phyloP scores from a whole-genome alignment of 1,284 basidiomycete species.

The Thecaphora thlaspeos region DNA sequence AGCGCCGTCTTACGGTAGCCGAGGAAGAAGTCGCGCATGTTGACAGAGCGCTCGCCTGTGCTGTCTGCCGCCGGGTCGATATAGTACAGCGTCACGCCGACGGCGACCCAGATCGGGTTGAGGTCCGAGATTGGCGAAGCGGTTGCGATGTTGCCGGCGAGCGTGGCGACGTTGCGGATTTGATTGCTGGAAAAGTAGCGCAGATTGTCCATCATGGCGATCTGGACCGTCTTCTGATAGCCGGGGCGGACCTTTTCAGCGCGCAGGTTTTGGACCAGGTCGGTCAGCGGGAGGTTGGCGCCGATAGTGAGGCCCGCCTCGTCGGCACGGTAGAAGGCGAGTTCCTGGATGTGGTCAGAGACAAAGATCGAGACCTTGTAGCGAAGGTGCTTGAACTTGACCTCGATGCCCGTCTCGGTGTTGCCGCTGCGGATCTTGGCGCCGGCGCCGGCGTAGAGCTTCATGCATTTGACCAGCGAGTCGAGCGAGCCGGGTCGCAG shows the following conservation, averaged over 20 bases:
- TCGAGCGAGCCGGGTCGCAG: slow-evolving; percentile 42
- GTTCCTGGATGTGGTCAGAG: slow-evolving; percentile 43
- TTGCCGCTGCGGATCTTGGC: slow-evolving; percentile 49
- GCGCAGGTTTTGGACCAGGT: slow-evolving; percentile 30
- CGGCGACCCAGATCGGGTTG: slow-evolving; percentile 59
- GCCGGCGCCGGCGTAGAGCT: slow-evolving; percentile 23
- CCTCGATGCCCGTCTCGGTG: slow-evolving; percentile 49
- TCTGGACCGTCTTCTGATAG: slow-evolving; percentile 35
- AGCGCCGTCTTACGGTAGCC: slow-evolving; percentile 58
- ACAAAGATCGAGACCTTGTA: slow-evolving; percentile 55
- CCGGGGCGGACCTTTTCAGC: slow-evolving; percentile 15
- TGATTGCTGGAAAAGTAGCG: slow-evolving; percentile 57
- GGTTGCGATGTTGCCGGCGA: slow-evolving; percentile 58
- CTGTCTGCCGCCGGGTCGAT: slow-evolving; percentile 35
- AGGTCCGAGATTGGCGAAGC: slow-evolving; percentile 58
- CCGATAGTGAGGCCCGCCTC: slow-evolving; percentile 44
- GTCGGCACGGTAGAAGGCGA: slow-evolving; percentile 27
- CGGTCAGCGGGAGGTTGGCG: slow-evolving; percentile 50
- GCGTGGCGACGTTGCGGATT: slow-evolving; percentile 57
- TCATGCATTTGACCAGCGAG: slow-evolving; percentile 35
- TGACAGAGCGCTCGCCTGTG: slow-evolving; percentile 21
- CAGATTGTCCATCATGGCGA: slow-evolving; percentile 39
- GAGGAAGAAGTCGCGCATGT: slow-evolving; percentile 51
- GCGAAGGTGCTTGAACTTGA: slow-evolving; percentile 44
- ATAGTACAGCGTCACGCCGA: slow-evolving; percentile 37